Conservation (phyloP, 2,329 filamentous ascomycete genomes). For the Hypoxylon sp. region DNA sequence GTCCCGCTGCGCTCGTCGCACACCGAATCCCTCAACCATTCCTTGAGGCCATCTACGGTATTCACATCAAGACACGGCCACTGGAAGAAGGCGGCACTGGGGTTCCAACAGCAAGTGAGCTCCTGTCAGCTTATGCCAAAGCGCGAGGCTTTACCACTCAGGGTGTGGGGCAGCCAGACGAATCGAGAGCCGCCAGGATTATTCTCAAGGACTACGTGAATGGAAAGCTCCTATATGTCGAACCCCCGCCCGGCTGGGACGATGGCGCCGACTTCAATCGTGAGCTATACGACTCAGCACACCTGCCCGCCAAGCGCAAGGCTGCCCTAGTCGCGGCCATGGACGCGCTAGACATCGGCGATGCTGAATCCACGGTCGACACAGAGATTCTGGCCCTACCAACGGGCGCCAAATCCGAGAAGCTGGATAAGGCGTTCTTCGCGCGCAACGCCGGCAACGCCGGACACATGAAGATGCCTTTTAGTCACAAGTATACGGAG, state of each 20-base stretch:
- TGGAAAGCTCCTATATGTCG: slow-evolving; percentile 92
- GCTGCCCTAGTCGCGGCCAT: slow-evolving; percentile 69
- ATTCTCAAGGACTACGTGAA: slow-evolving; percentile 98
- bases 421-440: slow-evolving; percentile 93
- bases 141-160: slow-evolving; percentile 92
- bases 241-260: slow-evolving; percentile 82
- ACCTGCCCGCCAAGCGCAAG: slow-evolving; percentile 85
- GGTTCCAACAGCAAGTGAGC: slow-evolving; percentile 83
- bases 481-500: slow-evolving; percentile 89
- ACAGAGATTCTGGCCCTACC: slow-evolving; percentile 66
- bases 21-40: slow-evolving; percentile 88
- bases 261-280: slow-evolving; percentile 85
- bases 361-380: slow-evolving; percentile 54
- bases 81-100: slow-evolving; percentile 94
- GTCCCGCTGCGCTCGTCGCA: slow-evolving; percentile 85
- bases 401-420: slow-evolving; percentile 79
- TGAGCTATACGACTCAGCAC: slow-evolving; percentile 85
- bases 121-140: slow-evolving; percentile 86
- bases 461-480: slow-evolving; percentile 81
- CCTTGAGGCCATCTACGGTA: slow-evolving; percentile 93
- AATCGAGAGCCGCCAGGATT: slow-evolving; percentile 89
- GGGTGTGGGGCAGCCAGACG: slow-evolving; percentile 90
- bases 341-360: slow-evolving; percentile 60
- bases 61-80: slow-evolving; percentile 84
- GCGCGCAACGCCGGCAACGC: slow-evolving; percentile 62